Evolutionary conservation across 441 rosid species (phyloP), one percentile per base, ranked within the genome.

Genomic region (Jatropha podagrica): DNA sequence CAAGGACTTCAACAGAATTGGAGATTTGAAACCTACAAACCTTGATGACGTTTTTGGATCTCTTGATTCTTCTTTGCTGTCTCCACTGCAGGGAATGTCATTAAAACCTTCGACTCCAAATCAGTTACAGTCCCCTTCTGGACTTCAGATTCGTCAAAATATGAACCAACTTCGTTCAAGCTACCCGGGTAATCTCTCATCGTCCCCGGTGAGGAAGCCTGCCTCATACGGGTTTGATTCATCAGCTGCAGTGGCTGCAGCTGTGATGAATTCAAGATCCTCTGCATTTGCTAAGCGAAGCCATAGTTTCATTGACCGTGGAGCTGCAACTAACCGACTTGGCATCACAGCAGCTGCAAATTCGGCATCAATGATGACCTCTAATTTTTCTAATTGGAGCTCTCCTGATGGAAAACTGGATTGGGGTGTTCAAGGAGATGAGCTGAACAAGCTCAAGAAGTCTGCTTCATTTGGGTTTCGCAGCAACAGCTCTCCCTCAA

Each of bases 351-450:
- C 90, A 38, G 80, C 90, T 18, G 85, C 90, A 14, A 77, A 87
- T 63, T 69, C 88, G 4, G 74, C 73, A 17, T 70, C 85, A 1
- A 75, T 82, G 83, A 85, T 80, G 88, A 77, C 92, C 18, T 82
- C 92, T 0, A 85, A 86, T 66, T 84, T 88, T 37, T 89, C 89
- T 0, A 85, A 83, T 63, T 95, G 97, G 98, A 75, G 94, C 81
- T 92, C 97, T 1, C 94, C 93, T 0, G 84, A 82, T 38, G 98
- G 98, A 67, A 90, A 89, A 75, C 63, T 95, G 17, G 94, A 95
- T 72, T 92, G 98, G 98, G 94, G 93, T 12, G 78, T 90, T 77
- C 96, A 89, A 78, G 90, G 94, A 67, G 94, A 91, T 17, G 96
- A 95, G 82, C 83, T 95, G 73, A 91, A 83, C 85, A 92, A 86